Evolutionary conservation across 2,329 filamentous ascomycete genomes (phyloP).

Genomic region (Fusarium albidum): DNA sequence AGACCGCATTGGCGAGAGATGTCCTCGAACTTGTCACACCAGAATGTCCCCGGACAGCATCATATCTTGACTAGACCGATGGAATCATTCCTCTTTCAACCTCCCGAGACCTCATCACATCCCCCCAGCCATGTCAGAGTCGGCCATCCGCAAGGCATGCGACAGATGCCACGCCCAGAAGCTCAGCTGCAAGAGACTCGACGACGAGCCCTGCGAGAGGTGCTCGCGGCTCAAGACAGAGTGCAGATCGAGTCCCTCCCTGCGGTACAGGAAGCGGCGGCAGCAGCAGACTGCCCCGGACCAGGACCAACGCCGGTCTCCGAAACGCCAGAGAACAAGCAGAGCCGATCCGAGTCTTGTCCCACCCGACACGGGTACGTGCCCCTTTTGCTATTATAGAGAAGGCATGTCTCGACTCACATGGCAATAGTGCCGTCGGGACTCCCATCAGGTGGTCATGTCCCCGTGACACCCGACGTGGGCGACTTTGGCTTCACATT

Average conservation of each 20-base stretch:
- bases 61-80: no score
- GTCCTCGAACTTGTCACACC: no score
- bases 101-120: slow-evolving; percentile 44
- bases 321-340: slow-evolving; percentile 45
- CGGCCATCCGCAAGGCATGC: slow-evolving; percentile 53
- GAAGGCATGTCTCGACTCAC: slow-evolving; percentile 36
- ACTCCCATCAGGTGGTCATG: slow-evolving; percentile 37
- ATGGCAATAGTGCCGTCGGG: slow-evolving; percentile 37
- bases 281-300: slow-evolving; percentile 30
- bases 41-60: no score
- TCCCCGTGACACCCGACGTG: slow-evolving; percentile 41
- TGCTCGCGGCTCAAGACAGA: slow-evolving; percentile 51
- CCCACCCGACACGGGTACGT: slow-evolving; percentile 48
- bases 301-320: slow-evolving; percentile 42
- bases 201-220: slow-evolving; percentile 52
- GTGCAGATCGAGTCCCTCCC: slow-evolving; percentile 55
- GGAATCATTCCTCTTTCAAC: no score
- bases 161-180: slow-evolving; percentile 58
- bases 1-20: no score
- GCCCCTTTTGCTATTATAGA: slow-evolving; percentile 15
- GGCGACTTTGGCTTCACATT: slow-evolving; percentile 48
- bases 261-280: slow-evolving; percentile 48
- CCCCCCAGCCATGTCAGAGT: slow-evolving; percentile 47
- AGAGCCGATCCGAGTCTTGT: slow-evolving; percentile 42
- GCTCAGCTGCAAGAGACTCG: slow-evolving; percentile 54